phyloP scores from a whole-genome alignment of 768 basidiomycete genomes.

The Pleurotus eryngii region DNA sequence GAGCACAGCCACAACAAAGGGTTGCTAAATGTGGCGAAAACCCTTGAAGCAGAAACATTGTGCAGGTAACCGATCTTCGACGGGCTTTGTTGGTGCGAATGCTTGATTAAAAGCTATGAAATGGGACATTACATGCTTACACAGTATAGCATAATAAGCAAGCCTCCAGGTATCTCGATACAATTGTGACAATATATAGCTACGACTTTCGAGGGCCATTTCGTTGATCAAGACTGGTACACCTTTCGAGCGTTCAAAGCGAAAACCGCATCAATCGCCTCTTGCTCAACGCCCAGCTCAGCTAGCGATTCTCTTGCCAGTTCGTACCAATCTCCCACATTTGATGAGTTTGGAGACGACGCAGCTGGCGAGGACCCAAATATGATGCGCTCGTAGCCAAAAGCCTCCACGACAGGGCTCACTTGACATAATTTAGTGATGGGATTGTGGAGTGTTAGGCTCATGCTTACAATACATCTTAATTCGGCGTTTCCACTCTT shows the following conservation, averaged over 20 bases:
- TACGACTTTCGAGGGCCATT: neutral
- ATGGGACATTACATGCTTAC: too few species aligned
- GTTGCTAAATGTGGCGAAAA: too few species aligned
- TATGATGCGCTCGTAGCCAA: slow-evolving; percentile 79
- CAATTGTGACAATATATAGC: neutral
- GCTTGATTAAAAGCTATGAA: neutral
- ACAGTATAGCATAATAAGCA: neutral
- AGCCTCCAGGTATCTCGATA: neutral
- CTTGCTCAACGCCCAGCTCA: slow-evolving; percentile 78
- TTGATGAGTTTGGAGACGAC: slow-evolving; percentile 42
- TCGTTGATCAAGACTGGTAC: slow-evolving; percentile 28
- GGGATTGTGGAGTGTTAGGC: slow-evolving; percentile 1
- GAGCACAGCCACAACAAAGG: neutral
- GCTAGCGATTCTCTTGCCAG: slow-evolving; percentile 76
- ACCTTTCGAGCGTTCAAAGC: slow-evolving; percentile 44
- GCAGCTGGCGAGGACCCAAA: slow-evolving; percentile 75
- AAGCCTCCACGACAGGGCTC: slow-evolving; percentile 80
- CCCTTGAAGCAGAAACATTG: too few species aligned
- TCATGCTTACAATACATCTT: slow-evolving; percentile 78
- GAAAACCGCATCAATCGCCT: slow-evolving; percentile 74
- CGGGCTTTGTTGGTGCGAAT: neutral
- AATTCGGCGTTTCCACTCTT: slow-evolving; percentile 69
- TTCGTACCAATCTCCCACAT: slow-evolving; percentile 74
- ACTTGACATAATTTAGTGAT: slow-evolving; percentile 38
- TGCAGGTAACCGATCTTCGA: too few species aligned